Evolutionary conservation across 495 filamentous ascomycete species (phyloP).

Genomic region (Barbatosphaeria neglecta): DNA sequence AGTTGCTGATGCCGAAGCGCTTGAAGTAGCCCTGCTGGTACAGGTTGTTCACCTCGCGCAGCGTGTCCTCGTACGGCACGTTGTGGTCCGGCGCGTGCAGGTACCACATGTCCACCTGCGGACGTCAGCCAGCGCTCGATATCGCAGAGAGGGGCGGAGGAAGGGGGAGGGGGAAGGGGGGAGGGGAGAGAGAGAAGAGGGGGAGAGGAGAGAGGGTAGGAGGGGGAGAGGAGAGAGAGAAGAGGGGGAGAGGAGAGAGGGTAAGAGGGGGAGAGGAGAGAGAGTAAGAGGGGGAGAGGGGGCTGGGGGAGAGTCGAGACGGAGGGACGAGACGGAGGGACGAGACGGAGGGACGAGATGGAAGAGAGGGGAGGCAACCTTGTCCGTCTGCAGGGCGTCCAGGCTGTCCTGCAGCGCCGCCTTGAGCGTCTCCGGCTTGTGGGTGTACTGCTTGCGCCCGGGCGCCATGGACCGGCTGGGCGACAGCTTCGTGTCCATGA

Average conservation of each 20-base stretch:
- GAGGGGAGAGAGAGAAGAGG: too few relatives aligned
- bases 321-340: too few relatives aligned
- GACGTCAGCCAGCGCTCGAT: too few relatives aligned
- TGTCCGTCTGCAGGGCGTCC: slow-evolving; percentile 30
- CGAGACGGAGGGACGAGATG: background rate
- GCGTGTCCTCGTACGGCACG: slow-evolving; percentile 36
- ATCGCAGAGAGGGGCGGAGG: too few relatives aligned
- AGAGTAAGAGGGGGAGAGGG: too few relatives aligned
- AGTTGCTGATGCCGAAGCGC: slow-evolving; percentile 37
- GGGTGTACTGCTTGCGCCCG: background rate
- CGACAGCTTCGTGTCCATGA: slow-evolving; percentile 43
- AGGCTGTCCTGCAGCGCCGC: slow-evolving; percentile 24
- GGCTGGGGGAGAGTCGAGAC: too few relatives aligned
- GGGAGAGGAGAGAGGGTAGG: too few relatives aligned
- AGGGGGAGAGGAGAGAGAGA: too few relatives aligned
- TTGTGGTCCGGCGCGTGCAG: slow-evolving; percentile 39
- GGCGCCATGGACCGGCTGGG: slow-evolving; percentile 11
- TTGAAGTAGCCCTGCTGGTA: slow-evolving; percentile 37
- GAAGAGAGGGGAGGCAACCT: slow-evolving; percentile 7
- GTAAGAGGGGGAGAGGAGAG: too few relatives aligned
- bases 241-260: too few relatives aligned
- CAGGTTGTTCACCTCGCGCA: slow-evolving; percentile 37
- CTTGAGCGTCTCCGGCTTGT: slow-evolving; percentile 2
- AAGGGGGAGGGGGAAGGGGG: too few relatives aligned
- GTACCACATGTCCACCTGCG: slow-evolving; percentile 39